phyloP scores from a whole-genome alignment of 345 rosid genomes.

The Kernera saxatilis region DNA sequence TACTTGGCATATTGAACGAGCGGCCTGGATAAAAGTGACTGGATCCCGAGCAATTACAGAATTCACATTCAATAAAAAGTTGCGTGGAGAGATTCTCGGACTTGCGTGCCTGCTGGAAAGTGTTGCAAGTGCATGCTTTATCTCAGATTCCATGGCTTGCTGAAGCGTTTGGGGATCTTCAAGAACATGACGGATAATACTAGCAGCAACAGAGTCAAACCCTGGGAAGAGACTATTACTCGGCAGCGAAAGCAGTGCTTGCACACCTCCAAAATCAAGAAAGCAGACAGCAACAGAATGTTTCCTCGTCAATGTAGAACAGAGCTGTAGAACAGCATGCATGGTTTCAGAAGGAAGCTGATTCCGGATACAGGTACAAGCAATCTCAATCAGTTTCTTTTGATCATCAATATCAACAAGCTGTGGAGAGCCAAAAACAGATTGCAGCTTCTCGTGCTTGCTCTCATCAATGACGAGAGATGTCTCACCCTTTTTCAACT shows the following conservation, averaged over 20 bases:
- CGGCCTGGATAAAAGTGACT: constrained; percentile 70
- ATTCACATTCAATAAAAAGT: constrained; percentile 60
- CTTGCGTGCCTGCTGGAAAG: constrained; percentile 78
- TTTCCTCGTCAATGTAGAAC: constrained; percentile 75
- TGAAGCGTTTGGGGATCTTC: constrained; percentile 97
- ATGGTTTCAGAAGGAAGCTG: constrained; percentile 85
- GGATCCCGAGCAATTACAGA: constrained; percentile 90
- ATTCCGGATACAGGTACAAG: constrained; percentile 68
- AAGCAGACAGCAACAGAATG: constrained; percentile 79
- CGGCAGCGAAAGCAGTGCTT: constrained; percentile 77
- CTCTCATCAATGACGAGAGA: constrained; percentile 59
- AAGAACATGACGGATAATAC: constrained; percentile 80
- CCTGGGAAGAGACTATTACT: constrained; percentile 85
- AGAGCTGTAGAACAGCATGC: constrained; percentile 91
- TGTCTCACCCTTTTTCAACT: constrained; percentile 45
- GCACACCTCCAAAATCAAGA: constrained; percentile 81
- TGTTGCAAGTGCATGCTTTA: constrained; percentile 69
- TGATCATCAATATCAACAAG: constrained; percentile 55
- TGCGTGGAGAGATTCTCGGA: constrained; percentile 78
- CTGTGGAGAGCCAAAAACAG: constrained; percentile 46
- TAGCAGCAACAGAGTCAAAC: constrained; percentile 79
- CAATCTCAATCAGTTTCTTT: constrained; percentile 79
- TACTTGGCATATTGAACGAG: constrained; percentile 75
- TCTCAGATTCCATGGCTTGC: constrained; percentile 98
- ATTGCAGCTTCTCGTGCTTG: constrained; percentile 56